Percentiles rank a stretch among this genome's conserved stretches.
Conservation (phyloP, 257 asterid genomes). For the Oldenlandia corymbosa region DNA sequence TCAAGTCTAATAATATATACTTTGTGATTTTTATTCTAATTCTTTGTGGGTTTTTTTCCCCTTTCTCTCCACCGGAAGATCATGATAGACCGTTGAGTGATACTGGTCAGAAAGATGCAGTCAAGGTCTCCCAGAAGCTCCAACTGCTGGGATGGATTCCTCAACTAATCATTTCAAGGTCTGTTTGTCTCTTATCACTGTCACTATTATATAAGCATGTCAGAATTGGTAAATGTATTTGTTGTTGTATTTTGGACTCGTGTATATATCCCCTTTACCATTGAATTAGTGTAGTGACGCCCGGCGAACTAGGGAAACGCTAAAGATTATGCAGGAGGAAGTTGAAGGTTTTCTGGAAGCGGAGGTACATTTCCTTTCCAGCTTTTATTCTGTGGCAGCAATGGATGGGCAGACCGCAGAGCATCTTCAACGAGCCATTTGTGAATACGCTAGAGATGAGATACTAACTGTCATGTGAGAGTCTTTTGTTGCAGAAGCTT, state of each 20-base stretch:
- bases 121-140: slow-evolving; percentile 63
- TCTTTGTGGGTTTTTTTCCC: too few species aligned
- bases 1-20: too few species aligned
- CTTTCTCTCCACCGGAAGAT: slow-evolving; percentile 32
- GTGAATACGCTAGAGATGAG: slow-evolving; percentile 61
- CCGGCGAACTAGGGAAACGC: slow-evolving; percentile 69
- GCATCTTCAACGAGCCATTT: slow-evolving; percentile 62
- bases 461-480: slow-evolving; percentile 86
- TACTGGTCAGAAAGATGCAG: slow-evolving; percentile 74
- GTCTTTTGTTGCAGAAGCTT: too few species aligned
- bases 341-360: slow-evolving; percentile 68
- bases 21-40: too few species aligned
- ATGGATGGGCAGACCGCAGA: slow-evolving; percentile 98
- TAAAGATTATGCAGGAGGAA: slow-evolving; percentile 81
- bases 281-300: slow-evolving; percentile 65
- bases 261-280: slow-evolving; percentile 16
- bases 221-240: slow-evolving; percentile 6
- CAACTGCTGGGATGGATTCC: slow-evolving; percentile 88
- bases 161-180: slow-evolving; percentile 79
- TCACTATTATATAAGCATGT: too few species aligned
- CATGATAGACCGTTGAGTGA: slow-evolving; percentile 94
- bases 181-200: slow-evolving; percentile 1
- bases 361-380: slow-evolving; percentile 70
- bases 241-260: slow-evolving; percentile 5
- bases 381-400: slow-evolving; percentile 93